Base-by-base conservation (phyloP, 768 basidiomycete genomes). In the Sistotremastrum niveocremeum region DNA sequence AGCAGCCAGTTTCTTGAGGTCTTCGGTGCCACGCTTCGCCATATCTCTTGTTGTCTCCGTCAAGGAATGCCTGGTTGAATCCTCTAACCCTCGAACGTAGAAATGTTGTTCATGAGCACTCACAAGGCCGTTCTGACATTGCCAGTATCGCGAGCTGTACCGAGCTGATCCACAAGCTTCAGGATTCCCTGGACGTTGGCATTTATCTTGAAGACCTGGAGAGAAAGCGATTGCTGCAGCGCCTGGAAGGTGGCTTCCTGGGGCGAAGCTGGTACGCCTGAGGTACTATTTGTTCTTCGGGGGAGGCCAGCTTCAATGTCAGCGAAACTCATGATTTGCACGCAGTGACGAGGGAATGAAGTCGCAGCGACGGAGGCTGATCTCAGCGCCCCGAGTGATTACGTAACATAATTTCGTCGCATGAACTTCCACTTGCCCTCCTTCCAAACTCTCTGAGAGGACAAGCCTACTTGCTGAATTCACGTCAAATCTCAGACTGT, bases 151-250 rank as follows among this genome's bases (percentile, higher is more conserved):
- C 79, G 78, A 33, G 67, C 67, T 0, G 84, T 88, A 4, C 94
- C 94, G 1, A 99, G 74, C 61, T 93, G 86, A 58, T 98, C 91
- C n/a, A 98, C 88, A n/a, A 91, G 73, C 64, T 87, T 88, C 55
- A 89, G 63, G 42, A 99, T 93, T 10, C 87, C 94, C 57, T 94
- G 88, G 3, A 97, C 90, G 64, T 99, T 99, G 48, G 87, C 77
- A 56, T 94, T 93, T 69, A 98, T 90, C 76, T 98, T 98, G 81
- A 98, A 97, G 48, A 94, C 88, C 61, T 98, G 93, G 5, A 98
- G 72, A 1, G 84, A 84, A 49, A 90, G 63, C 9, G 86, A 86
- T 3, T 76, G 78, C 58, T 90, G 89, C 10, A 93, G 66, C 33
- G 68, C 70, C 7, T 72, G 65, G 61, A 94, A 97, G 3, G 81